Evolutionary conservation across 768 basidiomycete species (phyloP).

Genomic region (Suillus hirtellus): DNA sequence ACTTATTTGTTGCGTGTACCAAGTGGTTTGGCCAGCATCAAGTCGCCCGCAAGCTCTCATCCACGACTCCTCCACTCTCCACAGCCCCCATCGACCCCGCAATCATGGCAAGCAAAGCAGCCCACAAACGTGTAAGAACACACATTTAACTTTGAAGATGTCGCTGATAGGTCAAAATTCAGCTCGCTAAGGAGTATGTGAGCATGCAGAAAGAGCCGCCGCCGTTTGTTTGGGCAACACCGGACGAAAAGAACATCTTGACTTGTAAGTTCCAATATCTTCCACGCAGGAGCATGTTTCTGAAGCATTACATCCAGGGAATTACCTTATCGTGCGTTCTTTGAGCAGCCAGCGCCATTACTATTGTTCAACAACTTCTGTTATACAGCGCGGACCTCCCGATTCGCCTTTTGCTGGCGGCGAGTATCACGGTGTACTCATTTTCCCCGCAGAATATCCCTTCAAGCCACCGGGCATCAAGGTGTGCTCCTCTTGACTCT

Average conservation of each 20-base stretch:
- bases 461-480: conserved; percentile 98
- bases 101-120: conserved; percentile 81
- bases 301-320: conserved; percentile 59
- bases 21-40: conserved; percentile 2
- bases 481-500: conserved; percentile 42
- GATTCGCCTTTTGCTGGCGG: conserved; percentile 90
- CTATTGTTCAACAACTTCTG: conserved; percentile 14
- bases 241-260: conserved; percentile 97
- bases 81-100: conserved; percentile 7
- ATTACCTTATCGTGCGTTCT: conserved; percentile 82
- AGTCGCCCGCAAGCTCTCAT: conserved; percentile 10
- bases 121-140: conserved; percentile 71
- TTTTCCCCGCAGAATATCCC: conserved; percentile 93
- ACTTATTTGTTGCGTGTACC: neutral
- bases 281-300: conserved; percentile 11
- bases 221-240: conserved; percentile 93
- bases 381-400: conserved; percentile 80
- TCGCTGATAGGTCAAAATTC: conserved; percentile 16
- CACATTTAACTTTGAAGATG: conserved; percentile 18
- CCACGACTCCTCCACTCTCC: conserved; percentile 16
- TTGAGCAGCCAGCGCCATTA: conserved; percentile 7
- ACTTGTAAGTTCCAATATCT: conserved; percentile 63
- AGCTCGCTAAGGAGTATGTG: conserved; percentile 88
- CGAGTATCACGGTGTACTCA: conserved; percentile 90
- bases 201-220: conserved; percentile 92